Evolutionary conservation across 257 asterid species (phyloP), one percentile per base, ranked within the genome.

Genomic region (Euphrasia confusa): DNA sequence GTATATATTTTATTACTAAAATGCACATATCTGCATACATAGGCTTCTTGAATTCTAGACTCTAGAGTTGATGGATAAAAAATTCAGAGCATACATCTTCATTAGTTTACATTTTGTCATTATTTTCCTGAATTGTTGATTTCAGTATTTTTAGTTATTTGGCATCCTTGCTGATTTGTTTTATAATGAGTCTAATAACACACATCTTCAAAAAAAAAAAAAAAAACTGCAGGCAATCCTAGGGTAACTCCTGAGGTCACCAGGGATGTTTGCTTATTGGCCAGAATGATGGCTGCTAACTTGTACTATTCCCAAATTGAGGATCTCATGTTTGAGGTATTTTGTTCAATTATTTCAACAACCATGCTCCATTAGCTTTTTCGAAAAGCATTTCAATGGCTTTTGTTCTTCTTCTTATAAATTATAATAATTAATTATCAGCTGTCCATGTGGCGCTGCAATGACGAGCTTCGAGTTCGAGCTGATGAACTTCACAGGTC

Each of bases 301-400:
- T 74, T 86, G 71, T 83, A 84, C 83, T 86, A 77, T 67, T 83
- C 95, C 63, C 87, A 76, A 73, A 86, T 86, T 3, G 95, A 86
- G 78, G 95, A 86, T 57, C 86, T 86, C 61, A 83, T 86, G 95
- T 86, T 84, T 78, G 95, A 86, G 95, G 95, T 86, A 53, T 10
- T 21, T 21, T 26, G 27, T 57, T 32, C 68, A 13, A 63, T 68
- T 21, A 44, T 10, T 11, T 27, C 44, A 18, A 59, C 45, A 26
- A 32, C n/a, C 14, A 33, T 58, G 39, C 33, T 13, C 28, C 15
- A 27, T 32, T 28, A 28, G 26, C 50, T 64, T 65, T 55, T 60
- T 65, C 62, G n/a, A 55, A 35, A 15, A 4, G 7, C 56, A 6
- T 53, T 68, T 2, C 24, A n/a, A 49, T 49, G 21, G 11, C 4